Evolutionary conservation across 345 rosid genomes (phyloP), one percentile per base, ranked within the genome.

Genomic region (Crucihimalaya himalaica): DNA sequence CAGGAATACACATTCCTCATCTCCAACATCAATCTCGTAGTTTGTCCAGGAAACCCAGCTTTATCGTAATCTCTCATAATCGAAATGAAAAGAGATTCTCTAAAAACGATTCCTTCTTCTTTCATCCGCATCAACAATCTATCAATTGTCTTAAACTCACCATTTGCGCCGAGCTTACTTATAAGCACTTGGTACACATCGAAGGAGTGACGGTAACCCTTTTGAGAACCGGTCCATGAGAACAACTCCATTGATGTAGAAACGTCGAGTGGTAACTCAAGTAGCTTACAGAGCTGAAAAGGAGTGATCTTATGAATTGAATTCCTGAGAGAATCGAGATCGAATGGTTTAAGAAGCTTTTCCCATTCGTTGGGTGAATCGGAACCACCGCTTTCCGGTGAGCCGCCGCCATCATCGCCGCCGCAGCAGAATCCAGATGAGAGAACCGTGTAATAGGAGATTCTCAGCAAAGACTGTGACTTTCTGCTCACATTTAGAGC

Each of bases 321-420:
- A 19, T 75, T 78, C 27, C 85, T 82, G 56, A 88, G 92, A 19
- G 84, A 89, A 53, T 81, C 83, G 32, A 93, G 63, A 72, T 91
- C 92, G 64, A 85, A 93, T 57, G 96, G 97, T 69, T 83, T 91
- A 73, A 91, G 85, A 75, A 91, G 80, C 69, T 83, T 89, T 83
- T 91, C 97, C 96, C 97, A 89, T 66, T 93, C 92, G 19, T 81
- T 88, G 66, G 76, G 68, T 31, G 84, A 56, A 32, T 68, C 82
- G 6, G 82, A 77, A 25, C 48, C 83, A 46, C 73, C 71, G 58
- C 48, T 66, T 63, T 37, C 57, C 37, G 40, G 15, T 14, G 16
- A 66, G 25, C 29, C 4, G 25, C 66, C 56, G 5, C 15, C 48
- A 20, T 39, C 70, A n/a, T 14, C 61, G 55, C 16, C 19, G 62